These are phyloP conservation scores for Podospora australis DNA, from an alignment of 495 filamentous ascomycete species.

Conservation along the genomic window DNA sequence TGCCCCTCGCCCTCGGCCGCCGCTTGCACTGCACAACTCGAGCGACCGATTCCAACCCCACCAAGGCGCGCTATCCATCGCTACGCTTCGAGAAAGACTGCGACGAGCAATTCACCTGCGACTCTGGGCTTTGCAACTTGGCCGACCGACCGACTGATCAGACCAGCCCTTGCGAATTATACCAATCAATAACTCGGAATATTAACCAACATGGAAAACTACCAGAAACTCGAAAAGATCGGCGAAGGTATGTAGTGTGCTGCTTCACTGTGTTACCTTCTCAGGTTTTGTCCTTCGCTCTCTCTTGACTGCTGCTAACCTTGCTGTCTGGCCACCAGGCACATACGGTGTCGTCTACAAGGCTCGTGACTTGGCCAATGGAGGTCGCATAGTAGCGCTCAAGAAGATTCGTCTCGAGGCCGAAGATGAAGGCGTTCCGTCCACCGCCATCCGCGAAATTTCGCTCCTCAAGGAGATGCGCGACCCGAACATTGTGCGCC, in stretches of 20 bases:
- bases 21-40: background rate
- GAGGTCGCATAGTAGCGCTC: conserved; percentile 79
- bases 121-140: background rate
- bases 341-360: conserved; percentile 94
- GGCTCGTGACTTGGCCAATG: conserved; percentile 71
- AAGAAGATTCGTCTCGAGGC: conserved; percentile 98
- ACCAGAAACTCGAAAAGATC: conserved; percentile 99
- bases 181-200: background rate
- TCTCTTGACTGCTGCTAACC: conserved; percentile 1
- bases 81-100: background rate
- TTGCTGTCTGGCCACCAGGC: conserved; percentile 42
- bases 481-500: conserved; percentile 86
- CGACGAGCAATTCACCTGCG: too few species aligned
- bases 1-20: conserved; percentile 16
- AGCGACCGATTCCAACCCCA: background rate
- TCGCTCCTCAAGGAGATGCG: conserved; percentile 95
- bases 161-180: background rate
- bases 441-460: conserved; percentile 94
- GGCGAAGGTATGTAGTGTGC: conserved; percentile 69
- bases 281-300: too few species aligned
- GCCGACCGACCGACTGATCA: background rate
- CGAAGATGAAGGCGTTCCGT: conserved; percentile 94
- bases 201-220: conserved; percentile 79
- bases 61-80: background rate
- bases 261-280: too few species aligned